These are phyloP conservation scores for Aspergillus olivimuriae DNA, from an alignment of 495 filamentous ascomycete species.

Conservation along the genomic window DNA sequence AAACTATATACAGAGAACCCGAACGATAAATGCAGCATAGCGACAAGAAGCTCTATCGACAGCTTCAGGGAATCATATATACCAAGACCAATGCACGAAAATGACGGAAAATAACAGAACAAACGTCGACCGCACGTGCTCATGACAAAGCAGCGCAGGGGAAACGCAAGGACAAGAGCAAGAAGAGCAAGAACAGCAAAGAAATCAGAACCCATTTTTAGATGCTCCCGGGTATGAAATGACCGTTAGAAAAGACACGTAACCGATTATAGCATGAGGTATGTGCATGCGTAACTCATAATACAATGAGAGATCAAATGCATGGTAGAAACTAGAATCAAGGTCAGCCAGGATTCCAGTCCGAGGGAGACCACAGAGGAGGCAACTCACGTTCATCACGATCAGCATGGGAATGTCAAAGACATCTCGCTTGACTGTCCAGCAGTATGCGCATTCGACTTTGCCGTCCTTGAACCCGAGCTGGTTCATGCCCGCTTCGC, in stretches of 20 bases:
- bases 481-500: conserved; percentile 67
- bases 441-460: conserved; percentile 90
- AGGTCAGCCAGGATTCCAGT: background rate
- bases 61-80: conserved; percentile 14
- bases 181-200: background rate
- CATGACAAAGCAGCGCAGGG: too few species aligned
- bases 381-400: conserved; percentile 81
- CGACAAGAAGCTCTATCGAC: conserved; percentile 8
- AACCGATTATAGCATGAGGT: conserved; percentile 6
- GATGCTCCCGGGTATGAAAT: conserved; percentile 14
- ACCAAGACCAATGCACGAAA: too few species aligned
- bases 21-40: background rate
- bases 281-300: conserved; percentile 5
- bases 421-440: conserved; percentile 92
- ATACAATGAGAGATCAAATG: conserved; percentile 30
- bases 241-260: background rate
- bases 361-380: background rate
- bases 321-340: conserved; percentile 38
- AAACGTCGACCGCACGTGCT: too few species aligned
- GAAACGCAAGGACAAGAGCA: background rate
- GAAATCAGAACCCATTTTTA: conserved; percentile 1
- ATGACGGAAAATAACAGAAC: conserved; percentile 4
- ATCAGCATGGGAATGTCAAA: conserved; percentile 99
- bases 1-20: background rate
- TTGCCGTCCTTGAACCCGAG: conserved; percentile 81